Conservation (phyloP, 805 yeast genomes). For the Wickerhamomyces sydowiorum region DNA sequence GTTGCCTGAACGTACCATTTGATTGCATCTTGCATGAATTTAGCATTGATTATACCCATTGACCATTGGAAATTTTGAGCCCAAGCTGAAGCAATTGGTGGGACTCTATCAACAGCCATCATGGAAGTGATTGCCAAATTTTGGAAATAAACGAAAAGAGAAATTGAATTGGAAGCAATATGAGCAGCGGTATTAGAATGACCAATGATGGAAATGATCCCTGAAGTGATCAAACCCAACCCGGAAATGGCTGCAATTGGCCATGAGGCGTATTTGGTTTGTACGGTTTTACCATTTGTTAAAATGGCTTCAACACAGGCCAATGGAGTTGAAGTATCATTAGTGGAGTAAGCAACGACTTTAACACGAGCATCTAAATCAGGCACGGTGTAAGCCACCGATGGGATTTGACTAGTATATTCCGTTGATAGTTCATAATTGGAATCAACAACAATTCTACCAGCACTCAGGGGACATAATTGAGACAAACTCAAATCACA, state of each 20-base stretch:
- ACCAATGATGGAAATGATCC: constrained; percentile 80
- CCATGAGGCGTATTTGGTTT: constrained; percentile 90
- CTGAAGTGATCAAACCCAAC: constrained; percentile 81
- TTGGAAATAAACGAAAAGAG: constrained; percentile 91
- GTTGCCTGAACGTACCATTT: constrained; percentile 95
- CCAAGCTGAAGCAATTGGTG: constrained; percentile 98
- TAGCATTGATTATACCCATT: constrained; percentile 76
- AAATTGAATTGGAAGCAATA: constrained; percentile 92
- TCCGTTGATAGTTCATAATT: constrained; percentile 36
- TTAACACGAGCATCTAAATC: constrained; percentile 90
- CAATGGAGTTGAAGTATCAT: constrained; percentile 43
- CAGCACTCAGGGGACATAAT: constrained; percentile 82
- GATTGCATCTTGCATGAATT: constrained; percentile 76
- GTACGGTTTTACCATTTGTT: constrained; percentile 88
- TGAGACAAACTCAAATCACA: constrained; percentile 55
- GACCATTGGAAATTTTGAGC: constrained; percentile 96
- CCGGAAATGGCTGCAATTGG: constrained; percentile 92
- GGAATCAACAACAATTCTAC: constrained; percentile 71
- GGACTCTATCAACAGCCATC: constrained; percentile 90
- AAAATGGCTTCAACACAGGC: constrained; percentile 92
- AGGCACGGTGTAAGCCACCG: constrained; percentile 84
- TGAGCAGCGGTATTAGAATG: constrained; percentile 93
- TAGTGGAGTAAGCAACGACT: constrained; percentile 54
- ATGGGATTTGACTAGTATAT: constrained; percentile 56
- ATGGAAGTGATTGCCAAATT: constrained; percentile 85